Evolutionary conservation across 768 basidiomycete species (phyloP), one percentile per base, ranked within the genome.

Genomic region (Paxillus involutus): DNA sequence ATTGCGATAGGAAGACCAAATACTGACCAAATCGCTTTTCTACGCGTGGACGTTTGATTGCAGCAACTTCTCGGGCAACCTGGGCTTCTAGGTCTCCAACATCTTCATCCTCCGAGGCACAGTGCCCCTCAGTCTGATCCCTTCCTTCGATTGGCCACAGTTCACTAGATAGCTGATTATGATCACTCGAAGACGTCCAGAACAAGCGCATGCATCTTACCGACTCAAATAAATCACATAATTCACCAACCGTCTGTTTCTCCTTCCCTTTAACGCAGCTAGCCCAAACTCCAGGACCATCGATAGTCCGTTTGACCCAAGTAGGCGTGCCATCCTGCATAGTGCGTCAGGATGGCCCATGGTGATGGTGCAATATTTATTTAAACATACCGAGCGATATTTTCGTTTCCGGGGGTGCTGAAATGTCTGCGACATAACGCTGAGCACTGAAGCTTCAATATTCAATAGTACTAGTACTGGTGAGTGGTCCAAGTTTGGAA

Each of bases 181-280:
- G 52, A 49, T 64, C 19, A 60, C 53, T 50, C 33, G 37, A 47
- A 39, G 45, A 52, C 56, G 24, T 52, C 36, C 16, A 47, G 44
- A 13, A n/a, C 53, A 17, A 40, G 24, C 33, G 40, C 10, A 16
- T 40, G n/a, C 47, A 14, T 70, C 84, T 61, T 58, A 91, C 91
- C 48, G 80, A 80, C 55, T 91, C 88, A 51, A 94, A 90, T 10
- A 94, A 62, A 62, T 91, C 89, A 57, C 86, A 86, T 35, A 90
- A 68, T 64, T 94, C 91, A 36, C 85, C 83, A 4, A 90, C 80
- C 0, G 88, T 80, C 62, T 85, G 86, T 58, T 81, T 87, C 67
- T 94, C 92, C 60, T 86, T 93, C 17, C 91, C 91, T 67, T 87
- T 90, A 30, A 91, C 80, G 77, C 89, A 93, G 62, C 85, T 91